Base-by-base conservation (phyloP, 805 yeast genomes). In the Sugiyamaella qingdaonensis region DNA sequence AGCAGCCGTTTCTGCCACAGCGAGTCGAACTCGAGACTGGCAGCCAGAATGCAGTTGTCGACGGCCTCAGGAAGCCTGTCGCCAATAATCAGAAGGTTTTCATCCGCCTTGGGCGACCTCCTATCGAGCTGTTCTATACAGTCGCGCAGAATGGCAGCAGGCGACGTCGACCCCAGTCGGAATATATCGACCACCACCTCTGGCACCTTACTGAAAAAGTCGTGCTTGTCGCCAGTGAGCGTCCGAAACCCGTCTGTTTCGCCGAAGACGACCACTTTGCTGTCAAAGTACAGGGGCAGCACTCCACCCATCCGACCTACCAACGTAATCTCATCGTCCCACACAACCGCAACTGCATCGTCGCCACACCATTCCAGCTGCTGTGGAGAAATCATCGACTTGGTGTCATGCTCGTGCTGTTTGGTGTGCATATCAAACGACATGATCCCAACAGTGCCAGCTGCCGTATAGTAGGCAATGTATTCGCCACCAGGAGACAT, bases 351-450 rank as follows among this genome's bases (percentile, higher is more conserved):
- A 1, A 91, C 81, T 0, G 94, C 88, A 68, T 89, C 96, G 59
- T 84, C 81, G 0, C 92, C 88, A 64, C 96, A 85, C 98, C 97
- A 94, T 53, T 75, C 76, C 16, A 87, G 69, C 54, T 77, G 76
- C 41, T 62, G 66, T 0, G 85, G 82, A 0, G 60, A 54, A 4
- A 61, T 56, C 4, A 67, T 68, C 31, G 54, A 47, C 33, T 58
- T 63, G 43, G 79, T 70, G 8, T 75, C 65, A 60, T 73, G 78
- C 46, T 74, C 78, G 42, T 77, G 67, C 13, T 80, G 68, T 4
- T 72, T 68, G 31, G 70, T 70, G 52, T 73, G 68, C 53, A 81
- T 78, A 51, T 72, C 76, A 41, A 71, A 67, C 49, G 82, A 77
- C 21, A 77, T 66, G 7, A 87, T 82, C 52, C 73, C 77, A 0